Percentiles rank a stretch among this genome's conserved stretches.
phyloP scores from a whole-genome alignment of 768 basidiomycete species.

The Russula sp. region DNA sequence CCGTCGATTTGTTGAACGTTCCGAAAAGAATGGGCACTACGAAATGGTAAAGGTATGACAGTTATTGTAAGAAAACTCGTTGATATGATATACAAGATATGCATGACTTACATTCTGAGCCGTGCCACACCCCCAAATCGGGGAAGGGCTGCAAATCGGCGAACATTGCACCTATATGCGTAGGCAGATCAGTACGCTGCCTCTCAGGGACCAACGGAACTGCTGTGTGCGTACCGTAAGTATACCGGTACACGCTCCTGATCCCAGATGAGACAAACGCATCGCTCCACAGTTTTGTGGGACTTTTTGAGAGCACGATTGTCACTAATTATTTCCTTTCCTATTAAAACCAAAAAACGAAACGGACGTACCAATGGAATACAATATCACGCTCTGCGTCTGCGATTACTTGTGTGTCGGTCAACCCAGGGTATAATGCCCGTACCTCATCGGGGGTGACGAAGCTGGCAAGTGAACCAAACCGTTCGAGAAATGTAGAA shows the following conservation, averaged over 20 bases:
- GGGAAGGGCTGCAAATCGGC: neutral
- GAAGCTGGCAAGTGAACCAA: neutral
- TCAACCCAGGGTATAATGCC: constrained; percentile 11
- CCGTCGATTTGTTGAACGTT: constrained; percentile 33
- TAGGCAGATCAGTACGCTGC: neutral
- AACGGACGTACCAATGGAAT: constrained; percentile 13
- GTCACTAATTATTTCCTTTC: too few species aligned
- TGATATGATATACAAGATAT: neutral
- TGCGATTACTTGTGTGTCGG: constrained; percentile 11
- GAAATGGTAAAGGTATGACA: neutral
- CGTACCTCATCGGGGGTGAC: neutral
- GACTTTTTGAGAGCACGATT: neutral
- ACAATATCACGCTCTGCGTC: constrained; percentile 1
- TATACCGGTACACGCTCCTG: constrained; percentile 18
- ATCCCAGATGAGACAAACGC: constrained; percentile 11
- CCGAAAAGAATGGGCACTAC: constrained; percentile 34
- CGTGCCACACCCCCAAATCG: neutral
- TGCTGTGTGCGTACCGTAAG: neutral
- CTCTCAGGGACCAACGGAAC: neutral
- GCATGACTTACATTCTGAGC: constrained; percentile 5
- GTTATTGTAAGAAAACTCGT: neutral
- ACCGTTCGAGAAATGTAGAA: neutral
- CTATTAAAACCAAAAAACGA: too few species aligned
- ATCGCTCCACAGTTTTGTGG: constrained; percentile 21
- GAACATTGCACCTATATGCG: constrained; percentile 8